These are phyloP conservation scores for Blumeriella jaapii DNA, from an alignment of 2,329 filamentous ascomycete genomes.

Conservation along the genomic window DNA sequence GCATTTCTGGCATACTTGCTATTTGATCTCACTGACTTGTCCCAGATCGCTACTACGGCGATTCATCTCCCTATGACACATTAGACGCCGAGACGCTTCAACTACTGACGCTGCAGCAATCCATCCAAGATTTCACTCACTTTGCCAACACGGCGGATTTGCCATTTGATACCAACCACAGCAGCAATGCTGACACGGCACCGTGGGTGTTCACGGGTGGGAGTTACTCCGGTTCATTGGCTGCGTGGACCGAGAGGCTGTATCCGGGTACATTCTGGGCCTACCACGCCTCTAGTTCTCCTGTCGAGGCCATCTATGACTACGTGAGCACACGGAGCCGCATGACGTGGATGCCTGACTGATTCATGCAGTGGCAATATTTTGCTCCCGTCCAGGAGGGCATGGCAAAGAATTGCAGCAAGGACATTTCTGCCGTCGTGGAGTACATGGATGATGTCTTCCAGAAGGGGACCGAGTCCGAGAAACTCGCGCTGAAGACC, in stretches of 20 bases:
- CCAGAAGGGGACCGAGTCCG: slow-evolving; percentile 31
- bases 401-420: slow-evolving; percentile 47
- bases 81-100: slow-evolving; percentile 42
- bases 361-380: slow-evolving; percentile 38
- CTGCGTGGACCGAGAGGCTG: slow-evolving; percentile 42
- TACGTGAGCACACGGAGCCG: slow-evolving; percentile 28
- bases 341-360: not conserved
- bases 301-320: slow-evolving; percentile 42
- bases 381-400: slow-evolving; percentile 44
- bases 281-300: slow-evolving; percentile 44
- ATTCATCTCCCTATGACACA: slow-evolving; percentile 39
- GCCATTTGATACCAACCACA: slow-evolving; percentile 38
- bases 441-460: slow-evolving; percentile 41
- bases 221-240: slow-evolving; percentile 43
- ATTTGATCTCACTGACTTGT: slow-evolving; percentile 3
- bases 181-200: slow-evolving; percentile 38
- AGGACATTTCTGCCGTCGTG: slow-evolving; percentile 39
- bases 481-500: slow-evolving; percentile 35
- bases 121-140: slow-evolving; percentile 40
- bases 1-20: not conserved
- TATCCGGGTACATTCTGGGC: slow-evolving; percentile 48
- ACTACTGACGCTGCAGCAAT: slow-evolving; percentile 41
- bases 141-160: slow-evolving; percentile 42
- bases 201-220: slow-evolving; percentile 47
- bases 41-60: slow-evolving; percentile 45